A percentile compares a stretch with the other conserved stretches of the same genome.
phyloP scores from a whole-genome alignment of 345 rosid species.

The Brassica rapa region DNA sequence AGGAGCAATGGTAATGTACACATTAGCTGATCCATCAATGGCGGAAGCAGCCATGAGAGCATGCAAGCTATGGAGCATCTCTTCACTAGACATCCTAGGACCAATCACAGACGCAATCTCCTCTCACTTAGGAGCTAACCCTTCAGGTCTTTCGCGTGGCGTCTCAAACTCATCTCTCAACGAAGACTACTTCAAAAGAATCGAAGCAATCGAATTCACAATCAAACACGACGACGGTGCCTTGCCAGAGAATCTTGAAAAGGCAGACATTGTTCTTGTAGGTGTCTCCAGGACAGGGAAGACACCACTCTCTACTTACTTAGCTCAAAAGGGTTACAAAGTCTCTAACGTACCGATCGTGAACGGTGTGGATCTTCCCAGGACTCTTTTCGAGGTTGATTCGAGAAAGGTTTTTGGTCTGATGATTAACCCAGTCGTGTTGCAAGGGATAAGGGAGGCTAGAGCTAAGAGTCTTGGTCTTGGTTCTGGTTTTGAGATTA shows the following conservation, averaged over 20 bases:
- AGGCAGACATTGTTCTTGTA: slow-evolving; percentile 72
- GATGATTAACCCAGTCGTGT: slow-evolving; percentile 70
- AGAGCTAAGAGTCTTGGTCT: slow-evolving; percentile 83
- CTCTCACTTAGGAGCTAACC: slow-evolving; percentile 76
- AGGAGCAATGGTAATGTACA: slow-evolving; percentile 74
- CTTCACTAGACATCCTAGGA: slow-evolving; percentile 75
- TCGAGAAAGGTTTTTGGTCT: slow-evolving; percentile 74
- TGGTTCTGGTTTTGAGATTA: slow-evolving; percentile 49
- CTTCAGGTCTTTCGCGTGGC: slow-evolving; percentile 85
- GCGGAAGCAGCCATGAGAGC: slow-evolving; percentile 73
- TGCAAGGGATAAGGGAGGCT: slow-evolving; percentile 71
- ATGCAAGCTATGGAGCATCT: slow-evolving; percentile 67
- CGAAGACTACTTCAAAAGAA: slow-evolving; percentile 67
- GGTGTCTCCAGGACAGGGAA: slow-evolving; percentile 91
- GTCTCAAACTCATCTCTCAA: slow-evolving; percentile 54
- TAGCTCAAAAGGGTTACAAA: slow-evolving; percentile 88
- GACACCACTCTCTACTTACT: slow-evolving; percentile 80
- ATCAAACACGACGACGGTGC: slow-evolving; percentile 95
- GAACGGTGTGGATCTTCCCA: slow-evolving; percentile 70
- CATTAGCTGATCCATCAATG: slow-evolving; percentile 79
- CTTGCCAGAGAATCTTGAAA: slow-evolving; percentile 67
- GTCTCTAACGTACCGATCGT: slow-evolving; percentile 91
- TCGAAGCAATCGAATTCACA: slow-evolving; percentile 88
- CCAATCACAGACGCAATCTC: slow-evolving; percentile 86
- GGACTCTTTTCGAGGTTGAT: slow-evolving; percentile 61